These are phyloP conservation scores for Schrenkiella parvula DNA, from an alignment of 345 rosid genomes.

Conservation along the genomic window DNA sequence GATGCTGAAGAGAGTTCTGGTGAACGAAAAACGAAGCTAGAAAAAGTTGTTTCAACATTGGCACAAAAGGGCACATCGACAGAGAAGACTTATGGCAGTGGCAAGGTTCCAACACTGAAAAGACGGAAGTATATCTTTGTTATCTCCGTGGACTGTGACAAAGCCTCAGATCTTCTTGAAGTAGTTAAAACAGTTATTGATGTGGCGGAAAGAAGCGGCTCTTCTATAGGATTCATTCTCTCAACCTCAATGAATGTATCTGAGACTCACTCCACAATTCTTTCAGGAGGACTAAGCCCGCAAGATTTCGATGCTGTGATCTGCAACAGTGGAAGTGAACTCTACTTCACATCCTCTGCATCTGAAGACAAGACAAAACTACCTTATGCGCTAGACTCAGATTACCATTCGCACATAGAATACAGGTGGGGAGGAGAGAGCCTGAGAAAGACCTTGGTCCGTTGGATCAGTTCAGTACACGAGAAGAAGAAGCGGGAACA, in stretches of 20 bases:
- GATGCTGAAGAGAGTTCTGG: constrained; percentile 44
- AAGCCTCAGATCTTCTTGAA: constrained; percentile 31
- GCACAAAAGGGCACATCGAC: constrained; percentile 33
- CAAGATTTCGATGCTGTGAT: constrained; percentile 62
- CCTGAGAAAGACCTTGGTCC: constrained; percentile 58
- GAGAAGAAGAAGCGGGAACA: constrained; percentile 38
- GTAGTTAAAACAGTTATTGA: constrained; percentile 38
- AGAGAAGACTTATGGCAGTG: constrained; percentile 31
- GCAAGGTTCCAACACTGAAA: constrained; percentile 40
- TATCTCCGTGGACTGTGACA: constrained; percentile 52
- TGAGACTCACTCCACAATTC: constrained; percentile 45
- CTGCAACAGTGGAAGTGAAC: constrained; percentile 64
- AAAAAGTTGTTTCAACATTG: constrained; percentile 33
- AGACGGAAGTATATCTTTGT: constrained; percentile 48
- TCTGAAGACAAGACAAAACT: constrained; percentile 37
- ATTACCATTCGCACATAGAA: constrained; percentile 66
- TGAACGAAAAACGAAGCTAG: constrained; percentile 39
- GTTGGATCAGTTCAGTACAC: constrained; percentile 54
- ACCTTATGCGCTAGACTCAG: constrained; percentile 49
- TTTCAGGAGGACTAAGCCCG: constrained; percentile 45
- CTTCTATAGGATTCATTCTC: constrained; percentile 48
- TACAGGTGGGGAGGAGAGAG: constrained; percentile 80
- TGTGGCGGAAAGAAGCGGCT: constrained; percentile 32
- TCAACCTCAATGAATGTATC: constrained; percentile 53
- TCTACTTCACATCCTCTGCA: constrained; percentile 49